These are phyloP conservation scores for Silybum marianum DNA, from an alignment of 129 eudicot genomes.

Conservation along the genomic window DNA sequence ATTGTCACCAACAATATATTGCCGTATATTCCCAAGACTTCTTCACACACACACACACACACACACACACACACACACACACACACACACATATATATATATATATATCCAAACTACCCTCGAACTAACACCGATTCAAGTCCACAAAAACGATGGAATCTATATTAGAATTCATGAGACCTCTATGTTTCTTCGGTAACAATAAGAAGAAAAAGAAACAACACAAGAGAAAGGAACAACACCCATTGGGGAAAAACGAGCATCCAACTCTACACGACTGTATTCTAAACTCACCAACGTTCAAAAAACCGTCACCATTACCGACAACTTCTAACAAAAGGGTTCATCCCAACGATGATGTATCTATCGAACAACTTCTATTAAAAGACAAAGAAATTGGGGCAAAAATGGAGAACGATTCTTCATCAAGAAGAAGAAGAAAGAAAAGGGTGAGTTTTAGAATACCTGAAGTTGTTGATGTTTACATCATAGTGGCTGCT, in stretches of 20 bases:
- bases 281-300: conserved; percentile 43
- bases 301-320: conserved; percentile 9
- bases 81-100: not conserved
- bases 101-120: conserved; percentile 11
- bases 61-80: not conserved
- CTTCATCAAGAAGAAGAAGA: conserved; percentile 12
- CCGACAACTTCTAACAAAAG: conserved; percentile 28
- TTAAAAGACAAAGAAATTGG: not conserved
- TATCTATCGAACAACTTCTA: not conserved
- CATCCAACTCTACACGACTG: conserved; percentile 45
- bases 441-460: conserved; percentile 48
- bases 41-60: not conserved
- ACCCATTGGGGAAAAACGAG: not conserved
- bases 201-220: conserved; percentile 14
- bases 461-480: conserved; percentile 38
- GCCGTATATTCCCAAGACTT: not conserved
- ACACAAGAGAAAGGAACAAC: conserved; percentile 10
- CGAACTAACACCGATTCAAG: not conserved
- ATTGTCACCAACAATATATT: not conserved
- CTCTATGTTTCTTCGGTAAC: conserved; percentile 29
- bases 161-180: conserved; percentile 28
- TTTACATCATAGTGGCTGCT: conserved; percentile 22
- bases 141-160: not conserved
- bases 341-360: conserved; percentile 39
- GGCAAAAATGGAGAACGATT: conserved; percentile 2